Evolutionary conservation across 2,329 filamentous ascomycete genomes (phyloP).

Genomic region (Onygenales sp.): DNA sequence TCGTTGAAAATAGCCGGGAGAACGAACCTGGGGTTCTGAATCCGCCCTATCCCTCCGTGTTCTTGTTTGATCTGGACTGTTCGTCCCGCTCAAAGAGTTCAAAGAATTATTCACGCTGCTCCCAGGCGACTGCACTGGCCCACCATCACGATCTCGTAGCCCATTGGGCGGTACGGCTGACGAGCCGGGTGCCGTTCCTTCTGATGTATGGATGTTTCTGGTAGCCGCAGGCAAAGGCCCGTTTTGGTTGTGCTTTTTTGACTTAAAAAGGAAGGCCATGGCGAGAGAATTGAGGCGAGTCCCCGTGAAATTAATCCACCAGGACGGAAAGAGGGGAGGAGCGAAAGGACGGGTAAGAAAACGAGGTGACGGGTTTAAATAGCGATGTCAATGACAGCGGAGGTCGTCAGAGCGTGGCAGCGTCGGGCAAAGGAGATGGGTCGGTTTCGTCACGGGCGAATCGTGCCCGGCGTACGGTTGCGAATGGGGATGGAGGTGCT

Average conservation of each 20-base stretch:
- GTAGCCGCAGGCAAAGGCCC: conserved; percentile 41
- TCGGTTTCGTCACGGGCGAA: neutral
- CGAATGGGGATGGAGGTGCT: neutral
- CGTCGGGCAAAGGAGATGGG: neutral
- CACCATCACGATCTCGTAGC: conserved; percentile 25
- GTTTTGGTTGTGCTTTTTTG: conserved; percentile 58
- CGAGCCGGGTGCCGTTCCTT: conserved; percentile 36
- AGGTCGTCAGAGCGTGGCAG: neutral
- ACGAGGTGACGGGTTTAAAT: neutral
- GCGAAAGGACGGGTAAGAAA: neutral
- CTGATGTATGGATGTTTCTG: conserved; percentile 48
- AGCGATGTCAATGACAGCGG: neutral
- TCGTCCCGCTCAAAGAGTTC: conserved; percentile 57
- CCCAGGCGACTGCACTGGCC: conserved; percentile 50
- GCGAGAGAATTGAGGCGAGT: neutral
- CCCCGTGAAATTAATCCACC: neutral
- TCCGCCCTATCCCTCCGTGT: conserved; percentile 47
- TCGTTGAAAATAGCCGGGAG: conserved; percentile 1
- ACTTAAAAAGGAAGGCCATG: conserved; percentile 78
- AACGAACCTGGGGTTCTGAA: conserved; percentile 46
- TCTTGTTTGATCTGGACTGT: conserved; percentile 57
- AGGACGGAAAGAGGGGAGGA: neutral
- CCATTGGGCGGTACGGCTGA: conserved; percentile 41
- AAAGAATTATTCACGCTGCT: conserved; percentile 58
- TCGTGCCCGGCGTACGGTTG: neutral